phyloP scores from a whole-genome alignment of 2,329 filamentous ascomycete genomes.

The Microascus cirrosus region DNA sequence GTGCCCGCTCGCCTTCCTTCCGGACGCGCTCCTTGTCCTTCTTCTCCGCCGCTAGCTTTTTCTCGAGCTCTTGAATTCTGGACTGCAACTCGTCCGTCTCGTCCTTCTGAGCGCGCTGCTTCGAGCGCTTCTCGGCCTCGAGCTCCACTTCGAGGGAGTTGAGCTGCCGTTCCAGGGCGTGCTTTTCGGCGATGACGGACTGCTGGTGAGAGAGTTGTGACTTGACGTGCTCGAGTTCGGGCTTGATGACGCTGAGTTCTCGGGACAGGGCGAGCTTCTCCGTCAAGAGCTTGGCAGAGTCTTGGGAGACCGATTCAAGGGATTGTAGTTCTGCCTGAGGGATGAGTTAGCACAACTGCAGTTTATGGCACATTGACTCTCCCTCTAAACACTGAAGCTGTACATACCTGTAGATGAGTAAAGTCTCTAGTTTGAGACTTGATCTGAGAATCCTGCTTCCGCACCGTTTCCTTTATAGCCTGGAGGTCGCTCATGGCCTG shows the following conservation, averaged over 20 bases:
- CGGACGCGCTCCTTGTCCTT: conserved; percentile 33
- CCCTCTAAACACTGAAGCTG: too few species aligned
- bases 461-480: conserved; percentile 26
- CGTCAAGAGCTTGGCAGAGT: conserved; percentile 57
- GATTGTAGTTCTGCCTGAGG: conserved; percentile 60
- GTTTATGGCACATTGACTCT: not conserved
- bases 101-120: conserved; percentile 18
- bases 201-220: conserved; percentile 50
- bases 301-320: conserved; percentile 53
- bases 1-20: conserved; percentile 14
- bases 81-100: conserved; percentile 28
- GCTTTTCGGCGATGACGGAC: conserved; percentile 63
- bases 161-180: conserved; percentile 67
- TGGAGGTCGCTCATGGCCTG: conserved; percentile 29
- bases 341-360: not conserved
- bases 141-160: conserved; percentile 69
- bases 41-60: conserved; percentile 26
- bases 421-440: conserved; percentile 37
- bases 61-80: conserved; percentile 22
- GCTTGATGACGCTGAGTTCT: conserved; percentile 40
- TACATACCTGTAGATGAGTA: conserved; percentile 31
- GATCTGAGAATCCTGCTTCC: conserved; percentile 33
- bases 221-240: conserved; percentile 44
- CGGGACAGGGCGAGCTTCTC: conserved; percentile 43
- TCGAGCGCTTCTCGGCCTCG: conserved; percentile 56